Evolutionary conservation across 179 eudicot species (phyloP).

Genomic region (Camellia oleifera): DNA sequence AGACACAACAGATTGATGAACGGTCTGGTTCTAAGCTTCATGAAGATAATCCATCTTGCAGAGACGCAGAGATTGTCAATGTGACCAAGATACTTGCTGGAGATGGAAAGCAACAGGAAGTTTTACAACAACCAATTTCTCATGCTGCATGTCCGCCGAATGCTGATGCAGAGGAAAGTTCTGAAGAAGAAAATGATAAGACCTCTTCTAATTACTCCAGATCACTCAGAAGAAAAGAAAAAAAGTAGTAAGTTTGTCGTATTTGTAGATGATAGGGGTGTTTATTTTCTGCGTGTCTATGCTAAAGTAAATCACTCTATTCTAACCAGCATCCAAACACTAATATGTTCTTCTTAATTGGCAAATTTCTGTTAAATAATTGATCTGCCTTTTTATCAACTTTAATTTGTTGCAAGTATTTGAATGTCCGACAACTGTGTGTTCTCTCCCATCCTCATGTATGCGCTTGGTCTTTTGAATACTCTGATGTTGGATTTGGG

Average conservation of each 20-base stretch:
- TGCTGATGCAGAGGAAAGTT: conserved; percentile 27
- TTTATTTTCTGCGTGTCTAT: not conserved
- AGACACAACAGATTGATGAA: conserved; percentile 15
- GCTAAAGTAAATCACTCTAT: not conserved
- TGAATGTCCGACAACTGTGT: not conserved
- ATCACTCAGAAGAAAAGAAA: conserved; percentile 26
- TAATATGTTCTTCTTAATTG: not conserved
- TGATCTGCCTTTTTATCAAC: not conserved
- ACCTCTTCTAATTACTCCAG: conserved; percentile 19
- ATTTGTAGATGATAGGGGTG: not conserved
- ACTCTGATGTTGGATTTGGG: not conserved
- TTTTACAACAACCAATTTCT: conserved; percentile 8
- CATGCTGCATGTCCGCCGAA: conserved; percentile 22
- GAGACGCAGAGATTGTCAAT: not conserved
- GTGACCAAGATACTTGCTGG: conserved; percentile 11
- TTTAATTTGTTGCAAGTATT: not conserved
- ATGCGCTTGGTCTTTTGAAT: conserved; percentile 1
- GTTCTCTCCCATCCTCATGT: not conserved
- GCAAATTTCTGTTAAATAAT: not conserved
- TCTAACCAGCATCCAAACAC: not conserved
- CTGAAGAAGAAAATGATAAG: conserved; percentile 25
- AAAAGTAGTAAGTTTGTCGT: conserved; percentile 26
- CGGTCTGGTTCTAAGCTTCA: conserved; percentile 12
- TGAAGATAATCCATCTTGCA: conserved; percentile 20
- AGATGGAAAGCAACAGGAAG: conserved; percentile 18